Conservation (phyloP, 495 filamentous ascomycete genomes). For the Parmelia sp. region DNA sequence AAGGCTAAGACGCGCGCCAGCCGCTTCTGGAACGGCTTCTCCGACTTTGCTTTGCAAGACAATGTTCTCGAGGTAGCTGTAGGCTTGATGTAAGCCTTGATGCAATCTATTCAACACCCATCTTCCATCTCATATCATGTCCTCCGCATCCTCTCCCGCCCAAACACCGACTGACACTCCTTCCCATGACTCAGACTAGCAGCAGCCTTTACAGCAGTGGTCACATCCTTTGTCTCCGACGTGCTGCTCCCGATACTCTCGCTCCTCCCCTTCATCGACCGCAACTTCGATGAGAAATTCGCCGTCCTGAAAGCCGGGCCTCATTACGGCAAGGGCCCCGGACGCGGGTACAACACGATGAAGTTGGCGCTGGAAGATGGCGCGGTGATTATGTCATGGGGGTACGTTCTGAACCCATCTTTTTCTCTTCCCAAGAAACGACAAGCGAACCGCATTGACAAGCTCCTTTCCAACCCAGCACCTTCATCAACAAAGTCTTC, state of each 20-base stretch:
- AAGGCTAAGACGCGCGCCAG: slow-evolving; percentile 34
- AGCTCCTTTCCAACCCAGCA: slow-evolving; percentile 31
- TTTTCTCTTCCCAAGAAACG: background rate
- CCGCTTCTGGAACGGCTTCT: slow-evolving; percentile 53
- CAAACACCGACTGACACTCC: background rate
- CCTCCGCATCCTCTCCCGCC: no score
- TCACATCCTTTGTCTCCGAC: slow-evolving; percentile 66
- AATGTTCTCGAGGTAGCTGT: slow-evolving; percentile 73
- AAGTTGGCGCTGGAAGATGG: slow-evolving; percentile 62
- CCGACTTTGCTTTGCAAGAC: slow-evolving; percentile 65
- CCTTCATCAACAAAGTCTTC: slow-evolving; percentile 60
- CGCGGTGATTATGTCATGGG: slow-evolving; percentile 65
- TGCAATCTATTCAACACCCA: no score
- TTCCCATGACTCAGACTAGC: slow-evolving; percentile 43
- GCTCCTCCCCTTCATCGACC: slow-evolving; percentile 59
- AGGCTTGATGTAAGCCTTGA: slow-evolving; percentile 55
- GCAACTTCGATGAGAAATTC: slow-evolving; percentile 72
- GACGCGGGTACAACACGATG: slow-evolving; percentile 60
- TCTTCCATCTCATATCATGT: no score
- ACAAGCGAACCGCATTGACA: background rate
- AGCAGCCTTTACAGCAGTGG: slow-evolving; percentile 64
- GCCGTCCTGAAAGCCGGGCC: slow-evolving; percentile 55
- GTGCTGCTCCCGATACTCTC: slow-evolving; percentile 63
- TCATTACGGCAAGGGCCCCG: slow-evolving; percentile 33
- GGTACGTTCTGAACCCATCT: slow-evolving; percentile 42